These are phyloP conservation scores for Paraphaeosphaeria sporulosa DNA, from an alignment of 2,329 filamentous ascomycete genomes.

Conservation along the genomic window DNA sequence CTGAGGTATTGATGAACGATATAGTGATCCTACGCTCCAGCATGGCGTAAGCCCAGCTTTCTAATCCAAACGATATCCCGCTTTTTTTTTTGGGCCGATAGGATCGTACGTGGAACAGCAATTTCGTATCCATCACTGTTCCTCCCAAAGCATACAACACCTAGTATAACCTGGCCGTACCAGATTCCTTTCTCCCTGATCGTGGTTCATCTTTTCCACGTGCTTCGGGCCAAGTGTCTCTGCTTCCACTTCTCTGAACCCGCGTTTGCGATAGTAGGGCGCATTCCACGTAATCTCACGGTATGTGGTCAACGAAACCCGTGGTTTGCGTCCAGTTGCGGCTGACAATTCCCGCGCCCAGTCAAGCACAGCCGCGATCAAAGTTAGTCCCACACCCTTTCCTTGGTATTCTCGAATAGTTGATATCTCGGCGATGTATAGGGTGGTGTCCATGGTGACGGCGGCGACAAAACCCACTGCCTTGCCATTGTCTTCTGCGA, in stretches of 20 bases:
- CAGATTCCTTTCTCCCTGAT: not conserved
- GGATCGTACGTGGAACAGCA: too few species aligned
- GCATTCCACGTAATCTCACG: not conserved
- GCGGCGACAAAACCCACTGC: not conserved
- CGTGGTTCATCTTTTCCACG: not conserved
- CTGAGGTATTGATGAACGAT: too few species aligned
- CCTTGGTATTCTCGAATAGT: not conserved
- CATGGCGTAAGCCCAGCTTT: too few species aligned
- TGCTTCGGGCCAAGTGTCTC: not conserved
- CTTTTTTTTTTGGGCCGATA: too few species aligned
- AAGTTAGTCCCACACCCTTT: not conserved
- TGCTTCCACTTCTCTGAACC: slow-evolving; percentile 1
- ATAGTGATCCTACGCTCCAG: too few species aligned
- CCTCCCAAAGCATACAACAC: too few species aligned
- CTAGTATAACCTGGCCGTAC: not conserved
- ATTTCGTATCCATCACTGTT: too few species aligned
- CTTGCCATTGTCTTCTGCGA: not conserved
- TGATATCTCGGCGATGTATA: slow-evolving; percentile 1
- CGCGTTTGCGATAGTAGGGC: not conserved
- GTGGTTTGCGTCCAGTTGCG: not conserved
- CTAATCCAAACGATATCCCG: too few species aligned
- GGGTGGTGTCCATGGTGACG: not conserved
- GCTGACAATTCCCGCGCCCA: not conserved
- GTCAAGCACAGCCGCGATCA: not conserved
- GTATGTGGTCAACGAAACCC: not conserved